Evolutionary conservation across 2,329 filamentous ascomycete species (phyloP), one percentile per base, ranked within the genome.

Genomic region (Dactylellina haptotyla): DNA sequence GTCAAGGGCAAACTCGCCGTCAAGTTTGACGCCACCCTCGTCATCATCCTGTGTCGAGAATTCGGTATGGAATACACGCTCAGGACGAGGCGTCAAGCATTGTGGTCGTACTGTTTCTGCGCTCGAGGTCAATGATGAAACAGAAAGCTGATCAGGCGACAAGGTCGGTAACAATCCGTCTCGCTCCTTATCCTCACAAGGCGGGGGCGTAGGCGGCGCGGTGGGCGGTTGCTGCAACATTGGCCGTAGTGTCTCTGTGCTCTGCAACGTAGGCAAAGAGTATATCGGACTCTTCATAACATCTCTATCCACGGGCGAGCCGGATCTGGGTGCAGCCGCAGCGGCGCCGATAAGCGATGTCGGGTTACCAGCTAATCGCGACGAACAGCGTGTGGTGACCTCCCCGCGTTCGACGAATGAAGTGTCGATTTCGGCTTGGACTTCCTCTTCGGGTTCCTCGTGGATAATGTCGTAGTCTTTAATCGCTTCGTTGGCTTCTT

Each of bases 401-500:
- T 73, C 69, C 18, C 69, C 69, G 18, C 56, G 46, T 56, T 73
- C 69, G 26, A 57, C 39, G 23, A 46, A 57, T 16, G 48, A 53
- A 16, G 48, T 9, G 53, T 59, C 43, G 30, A 23, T 39, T 26
- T 12, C 25, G 9, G 46, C 53, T 23, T 3, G 20, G 34, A 23
- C 54, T 30, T 51, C 51, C 28, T 16, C 69, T 41, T 73, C 69
- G 26, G 69, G 61, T 25, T 73, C 69, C 16, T 73, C 69, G n/a
- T 14, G 46, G 46, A 73, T 66, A 16, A 25, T 45, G 34, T 73
- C 69, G 32, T 73, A 73, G 54, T 73, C 69, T 39, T 66, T 73
- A 41, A 75, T 75, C n/a, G 70, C 70, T 4, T 67, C 70, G 61
- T 75, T 67, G 16, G 70, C 70, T 26, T 75, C 70, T 30, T 69